phyloP scores from a whole-genome alignment of 139 green algal species.

The Chlorella vulgaris region DNA sequence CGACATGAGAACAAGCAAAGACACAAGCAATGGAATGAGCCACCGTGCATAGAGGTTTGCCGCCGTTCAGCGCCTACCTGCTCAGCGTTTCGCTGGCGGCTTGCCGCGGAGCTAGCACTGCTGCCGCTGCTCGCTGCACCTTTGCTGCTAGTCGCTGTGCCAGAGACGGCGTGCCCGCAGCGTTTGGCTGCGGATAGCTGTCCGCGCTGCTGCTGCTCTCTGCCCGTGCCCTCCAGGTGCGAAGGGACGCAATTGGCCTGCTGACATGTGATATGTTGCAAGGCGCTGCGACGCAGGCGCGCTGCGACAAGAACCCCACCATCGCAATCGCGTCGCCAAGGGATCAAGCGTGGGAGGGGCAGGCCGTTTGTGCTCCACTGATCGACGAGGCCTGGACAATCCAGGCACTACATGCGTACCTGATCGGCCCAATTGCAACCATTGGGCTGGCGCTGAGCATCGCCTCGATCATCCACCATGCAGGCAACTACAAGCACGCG shows the following conservation, averaged over 20 bases:
- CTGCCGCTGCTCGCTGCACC: conserved; percentile 10
- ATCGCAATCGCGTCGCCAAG: no score
- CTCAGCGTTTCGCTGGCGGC: background rate
- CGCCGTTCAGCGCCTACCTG: background rate
- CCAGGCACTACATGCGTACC: no score
- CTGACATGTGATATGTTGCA: background rate
- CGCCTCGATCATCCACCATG: no score
- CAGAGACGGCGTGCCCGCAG: background rate
- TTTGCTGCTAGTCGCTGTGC: conserved; percentile 11
- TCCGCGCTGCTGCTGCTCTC: background rate
- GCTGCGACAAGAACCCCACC: background rate
- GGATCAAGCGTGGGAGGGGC: no score
- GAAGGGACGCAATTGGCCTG: background rate
- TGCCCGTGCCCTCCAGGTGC: background rate
- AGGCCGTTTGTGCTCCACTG: background rate
- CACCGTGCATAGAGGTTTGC: no score
- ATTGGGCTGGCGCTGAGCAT: no score
- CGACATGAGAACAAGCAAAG: no score
- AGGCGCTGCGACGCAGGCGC: background rate
- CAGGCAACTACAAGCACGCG: background rate
- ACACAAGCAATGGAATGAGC: background rate
- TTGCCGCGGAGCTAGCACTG: background rate
- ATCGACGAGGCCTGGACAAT: no score
- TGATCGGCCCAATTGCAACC: no score
- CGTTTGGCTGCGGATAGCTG: background rate